Percentiles rank a stretch among this genome's conserved stretches.
phyloP scores from a whole-genome alignment of 2,329 filamentous ascomycete genomes.

The Arthrobotrys musiformis region DNA sequence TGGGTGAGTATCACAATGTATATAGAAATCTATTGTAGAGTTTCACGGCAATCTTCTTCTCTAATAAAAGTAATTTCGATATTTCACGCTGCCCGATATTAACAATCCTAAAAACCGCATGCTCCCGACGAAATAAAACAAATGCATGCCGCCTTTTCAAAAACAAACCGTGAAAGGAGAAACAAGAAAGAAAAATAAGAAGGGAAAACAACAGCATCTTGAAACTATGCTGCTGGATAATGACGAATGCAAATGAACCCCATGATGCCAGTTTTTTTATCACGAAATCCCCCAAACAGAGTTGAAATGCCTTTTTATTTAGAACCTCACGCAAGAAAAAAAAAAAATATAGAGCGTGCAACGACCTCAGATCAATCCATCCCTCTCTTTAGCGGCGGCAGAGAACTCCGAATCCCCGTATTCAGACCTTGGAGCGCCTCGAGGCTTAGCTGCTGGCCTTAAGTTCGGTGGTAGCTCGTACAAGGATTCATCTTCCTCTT shows the following conservation, averaged over 20 bases:
- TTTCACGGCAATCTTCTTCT: not conserved
- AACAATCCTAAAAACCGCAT: not conserved
- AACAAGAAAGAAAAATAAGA: too few species aligned
- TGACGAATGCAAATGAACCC: too few species aligned
- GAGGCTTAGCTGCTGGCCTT: not conserved
- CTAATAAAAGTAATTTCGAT: not conserved
- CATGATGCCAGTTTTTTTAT: too few species aligned
- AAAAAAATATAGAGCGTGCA: not conserved
- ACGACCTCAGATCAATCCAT: not conserved
- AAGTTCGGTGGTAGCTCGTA: not conserved
- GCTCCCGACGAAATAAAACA: too few species aligned
- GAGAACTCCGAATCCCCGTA: slow-evolving; percentile 19
- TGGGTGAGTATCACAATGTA: not conserved
- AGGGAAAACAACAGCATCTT: too few species aligned
- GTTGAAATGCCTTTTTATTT: too few species aligned
- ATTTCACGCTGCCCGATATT: not conserved
- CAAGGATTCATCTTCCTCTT: not conserved
- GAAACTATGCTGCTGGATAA: too few species aligned
- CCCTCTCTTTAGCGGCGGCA: not conserved
- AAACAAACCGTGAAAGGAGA: too few species aligned
- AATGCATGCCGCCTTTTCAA: not conserved
- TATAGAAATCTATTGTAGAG: slow-evolving; percentile 16
- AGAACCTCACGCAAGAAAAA: too few species aligned
- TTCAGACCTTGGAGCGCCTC: not conserved
- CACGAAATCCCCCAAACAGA: too few species aligned